phyloP scores from a whole-genome alignment of 768 basidiomycete species.

The Podaxis sp. region DNA sequence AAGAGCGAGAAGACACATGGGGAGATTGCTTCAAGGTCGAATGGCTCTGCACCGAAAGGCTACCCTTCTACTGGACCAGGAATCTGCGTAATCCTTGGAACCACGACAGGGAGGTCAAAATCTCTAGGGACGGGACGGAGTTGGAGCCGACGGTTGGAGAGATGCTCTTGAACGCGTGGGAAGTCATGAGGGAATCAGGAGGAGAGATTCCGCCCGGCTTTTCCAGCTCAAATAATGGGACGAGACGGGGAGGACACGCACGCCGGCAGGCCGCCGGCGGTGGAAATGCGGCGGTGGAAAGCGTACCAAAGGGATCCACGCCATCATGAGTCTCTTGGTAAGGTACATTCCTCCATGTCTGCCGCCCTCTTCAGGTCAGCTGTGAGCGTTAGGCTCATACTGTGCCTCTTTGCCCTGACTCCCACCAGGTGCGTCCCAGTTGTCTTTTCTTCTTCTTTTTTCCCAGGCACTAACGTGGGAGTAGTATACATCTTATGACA shows the following conservation, averaged over 20 bases:
- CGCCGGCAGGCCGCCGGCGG: neutral
- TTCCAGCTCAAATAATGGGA: neutral
- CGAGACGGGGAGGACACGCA: neutral
- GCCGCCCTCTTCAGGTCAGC: neutral
- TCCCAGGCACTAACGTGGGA: too few species aligned
- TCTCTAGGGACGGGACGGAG: conserved; percentile 89
- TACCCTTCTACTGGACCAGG: conserved; percentile 74
- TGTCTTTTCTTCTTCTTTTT: too few species aligned
- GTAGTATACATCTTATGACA: too few species aligned
- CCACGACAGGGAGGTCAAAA: conserved; percentile 74
- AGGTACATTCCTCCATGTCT: neutral
- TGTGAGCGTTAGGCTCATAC: conserved; percentile 6
- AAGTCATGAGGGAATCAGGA: conserved; percentile 11
- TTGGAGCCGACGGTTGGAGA: conserved; percentile 76
- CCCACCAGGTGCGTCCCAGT: too few species aligned
- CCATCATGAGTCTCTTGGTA: neutral
- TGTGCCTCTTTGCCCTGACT: too few species aligned
- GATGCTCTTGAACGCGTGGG: conserved; percentile 69
- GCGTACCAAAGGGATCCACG: neutral
- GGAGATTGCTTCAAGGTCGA: conserved; percentile 78
- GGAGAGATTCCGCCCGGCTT: neutral
- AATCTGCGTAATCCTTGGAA: conserved; percentile 94
- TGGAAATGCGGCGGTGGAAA: neutral
- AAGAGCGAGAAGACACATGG: conserved; percentile 35
- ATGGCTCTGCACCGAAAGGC: conserved; percentile 68